phyloP scores from a whole-genome alignment of 352 stramenopile species.

The Globisporangium solare region DNA sequence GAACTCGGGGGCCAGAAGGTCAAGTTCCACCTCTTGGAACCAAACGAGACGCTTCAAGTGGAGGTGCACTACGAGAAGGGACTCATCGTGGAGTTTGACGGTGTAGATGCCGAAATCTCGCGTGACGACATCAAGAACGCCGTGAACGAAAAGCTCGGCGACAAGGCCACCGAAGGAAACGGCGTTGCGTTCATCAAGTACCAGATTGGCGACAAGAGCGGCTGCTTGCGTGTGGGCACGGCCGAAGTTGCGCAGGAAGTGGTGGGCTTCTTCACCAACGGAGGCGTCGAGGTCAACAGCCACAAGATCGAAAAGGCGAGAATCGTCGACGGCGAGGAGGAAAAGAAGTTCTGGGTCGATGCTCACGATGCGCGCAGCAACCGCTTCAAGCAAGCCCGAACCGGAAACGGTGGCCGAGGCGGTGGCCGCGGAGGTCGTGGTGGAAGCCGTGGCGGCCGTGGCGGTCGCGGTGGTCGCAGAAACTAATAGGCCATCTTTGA shows the following conservation, averaged over 20 bases:
- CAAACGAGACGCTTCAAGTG: slow-evolving; percentile 64
- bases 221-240: slow-evolving; percentile 55
- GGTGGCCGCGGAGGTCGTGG: slow-evolving; percentile 31
- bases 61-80: slow-evolving; percentile 81
- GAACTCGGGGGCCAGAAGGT: slow-evolving; percentile 76
- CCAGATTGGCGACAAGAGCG: slow-evolving; percentile 70
- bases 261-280: slow-evolving; percentile 47
- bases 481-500: slow-evolving; percentile 15
- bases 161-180: slow-evolving; percentile 51
- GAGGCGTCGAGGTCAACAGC: slow-evolving; percentile 64
- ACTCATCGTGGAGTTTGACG: slow-evolving; percentile 82
- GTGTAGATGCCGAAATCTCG: slow-evolving; percentile 71
- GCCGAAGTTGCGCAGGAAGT: slow-evolving; percentile 62
- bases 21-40: slow-evolving; percentile 67
- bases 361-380: slow-evolving; percentile 62
- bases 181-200: slow-evolving; percentile 86
- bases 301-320: slow-evolving; percentile 50
- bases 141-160: slow-evolving; percentile 79
- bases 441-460: slow-evolving; percentile 33
- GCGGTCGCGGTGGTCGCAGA: slow-evolving; percentile 24
- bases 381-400: slow-evolving; percentile 77
- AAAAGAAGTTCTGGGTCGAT: slow-evolving; percentile 85
- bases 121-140: slow-evolving; percentile 85
- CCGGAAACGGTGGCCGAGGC: slow-evolving; percentile 39
- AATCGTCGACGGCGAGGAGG: slow-evolving; percentile 67